These are phyloP conservation scores for Apiotrichum laibachii DNA, from an alignment of 1,284 basidiomycete genomes.

Conservation along the genomic window DNA sequence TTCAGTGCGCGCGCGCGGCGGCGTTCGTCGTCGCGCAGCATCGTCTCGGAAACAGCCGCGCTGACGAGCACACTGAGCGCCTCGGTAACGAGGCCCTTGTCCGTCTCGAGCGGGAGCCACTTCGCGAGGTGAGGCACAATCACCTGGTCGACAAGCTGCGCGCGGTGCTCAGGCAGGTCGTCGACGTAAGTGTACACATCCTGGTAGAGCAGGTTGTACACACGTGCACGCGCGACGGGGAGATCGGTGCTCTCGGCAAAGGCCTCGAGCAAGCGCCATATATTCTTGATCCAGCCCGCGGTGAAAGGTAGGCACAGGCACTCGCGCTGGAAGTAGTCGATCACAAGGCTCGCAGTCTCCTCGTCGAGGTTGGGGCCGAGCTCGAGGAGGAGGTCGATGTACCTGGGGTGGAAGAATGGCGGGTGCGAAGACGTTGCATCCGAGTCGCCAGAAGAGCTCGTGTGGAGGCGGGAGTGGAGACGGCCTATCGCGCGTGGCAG, in stretches of 20 bases:
- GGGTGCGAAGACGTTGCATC: background rate
- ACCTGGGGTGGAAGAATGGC: conserved; percentile 42
- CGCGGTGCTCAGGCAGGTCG: conserved; percentile 47
- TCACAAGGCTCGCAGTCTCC: conserved; percentile 47
- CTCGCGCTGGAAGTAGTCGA: conserved; percentile 53
- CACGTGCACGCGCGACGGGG: conserved; percentile 37
- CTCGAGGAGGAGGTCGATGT: conserved; percentile 49
- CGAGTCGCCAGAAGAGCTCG: conserved; percentile 3
- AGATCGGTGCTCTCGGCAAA: conserved; percentile 44
- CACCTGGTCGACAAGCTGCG: conserved; percentile 48
- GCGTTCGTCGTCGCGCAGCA: conserved; percentile 46
- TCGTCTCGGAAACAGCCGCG: conserved; percentile 50
- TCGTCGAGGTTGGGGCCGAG: conserved; percentile 50
- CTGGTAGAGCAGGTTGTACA: conserved; percentile 47
- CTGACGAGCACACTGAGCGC: conserved; percentile 47
- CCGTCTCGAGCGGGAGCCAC: conserved; percentile 45
- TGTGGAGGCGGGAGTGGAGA: conserved; percentile 30
- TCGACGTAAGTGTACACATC: conserved; percentile 52
- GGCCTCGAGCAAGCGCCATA: conserved; percentile 50
- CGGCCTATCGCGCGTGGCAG: conserved; percentile 39
- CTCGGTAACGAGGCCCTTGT: conserved; percentile 43
- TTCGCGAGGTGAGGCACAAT: conserved; percentile 52
- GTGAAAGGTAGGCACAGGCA: conserved; percentile 54
- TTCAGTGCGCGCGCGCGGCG: conserved; percentile 27
- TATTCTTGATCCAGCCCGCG: conserved; percentile 54